phyloP scores from a whole-genome alignment of 179 eudicot species.

The Spinacia oleracea region DNA sequence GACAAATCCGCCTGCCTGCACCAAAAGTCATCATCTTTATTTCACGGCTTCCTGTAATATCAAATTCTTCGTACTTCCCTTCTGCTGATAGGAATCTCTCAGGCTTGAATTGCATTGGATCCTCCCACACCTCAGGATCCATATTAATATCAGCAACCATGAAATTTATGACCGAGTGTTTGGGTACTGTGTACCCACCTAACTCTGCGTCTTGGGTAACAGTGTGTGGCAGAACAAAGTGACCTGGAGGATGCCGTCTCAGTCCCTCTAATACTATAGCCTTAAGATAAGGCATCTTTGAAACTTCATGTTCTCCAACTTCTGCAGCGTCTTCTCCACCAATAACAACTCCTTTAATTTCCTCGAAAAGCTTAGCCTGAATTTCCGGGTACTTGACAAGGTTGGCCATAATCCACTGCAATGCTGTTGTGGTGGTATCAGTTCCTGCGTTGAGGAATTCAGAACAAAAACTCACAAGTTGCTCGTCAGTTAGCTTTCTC shows the following conservation, averaged over 20 bases:
- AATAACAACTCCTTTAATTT: constrained; percentile 19
- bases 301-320: constrained; percentile 21
- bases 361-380: constrained; percentile 24
- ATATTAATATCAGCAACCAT: constrained; percentile 22
- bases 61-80: constrained; percentile 16
- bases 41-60: constrained; percentile 27
- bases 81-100: constrained; percentile 22
- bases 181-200: constrained; percentile 27
- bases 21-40: constrained; percentile 33
- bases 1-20: constrained; percentile 30
- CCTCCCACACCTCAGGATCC: constrained; percentile 32
- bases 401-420: constrained; percentile 35
- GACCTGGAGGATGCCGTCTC: constrained; percentile 30
- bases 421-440: constrained; percentile 28
- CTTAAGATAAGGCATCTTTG: constrained; percentile 25
- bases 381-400: constrained; percentile 28
- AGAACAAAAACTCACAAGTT: constrained; percentile 13
- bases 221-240: constrained; percentile 27
- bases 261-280: constrained; percentile 28
- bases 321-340: constrained; percentile 14
- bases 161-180: constrained; percentile 23
- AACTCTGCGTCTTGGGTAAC: constrained; percentile 25
- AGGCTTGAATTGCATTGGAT: constrained; percentile 26
- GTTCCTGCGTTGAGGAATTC: constrained; percentile 30
- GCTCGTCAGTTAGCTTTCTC: constrained; percentile 19